Evolutionary conservation across 163 green algal genomes (phyloP).

Genomic region (Prototheca stagnorum): DNA sequence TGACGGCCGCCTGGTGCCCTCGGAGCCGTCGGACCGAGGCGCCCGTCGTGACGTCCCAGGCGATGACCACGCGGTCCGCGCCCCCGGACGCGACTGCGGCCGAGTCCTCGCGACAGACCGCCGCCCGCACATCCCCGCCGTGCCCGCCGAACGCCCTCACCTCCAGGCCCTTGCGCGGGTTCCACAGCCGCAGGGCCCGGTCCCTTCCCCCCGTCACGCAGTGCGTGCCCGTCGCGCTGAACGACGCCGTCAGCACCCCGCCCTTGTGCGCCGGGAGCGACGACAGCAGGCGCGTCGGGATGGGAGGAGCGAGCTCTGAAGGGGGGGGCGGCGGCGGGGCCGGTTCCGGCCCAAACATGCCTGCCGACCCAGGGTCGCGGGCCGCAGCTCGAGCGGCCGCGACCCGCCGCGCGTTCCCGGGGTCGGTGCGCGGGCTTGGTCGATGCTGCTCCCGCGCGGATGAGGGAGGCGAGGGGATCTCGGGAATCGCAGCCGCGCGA

Average conservation of each 20-base stretch:
- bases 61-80: conserved; percentile 70
- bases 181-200: conserved; percentile 66
- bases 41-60: conserved; percentile 80
- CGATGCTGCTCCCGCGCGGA: too few species aligned
- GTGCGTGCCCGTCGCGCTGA: conserved; percentile 69
- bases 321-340: conserved; percentile 8
- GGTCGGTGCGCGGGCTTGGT: too few species aligned
- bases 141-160: conserved; percentile 68
- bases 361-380: too few species aligned
- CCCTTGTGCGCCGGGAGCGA: conserved; percentile 58
- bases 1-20: conserved; percentile 72
- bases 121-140: conserved; percentile 54
- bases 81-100: conserved; percentile 63
- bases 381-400: background rate
- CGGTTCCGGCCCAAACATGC: too few species aligned
- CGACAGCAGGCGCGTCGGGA: conserved; percentile 11
- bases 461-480: too few species aligned
- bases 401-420: background rate
- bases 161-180: conserved; percentile 42
- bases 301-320: conserved; percentile 1
- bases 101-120: conserved; percentile 34
- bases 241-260: conserved; percentile 63
- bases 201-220: conserved; percentile 76
- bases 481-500: too few species aligned
- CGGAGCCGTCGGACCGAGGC: conserved; percentile 64